Base-by-base conservation (phyloP, 2,329 filamentous ascomycete species). In the Myriosclerotinia duriaeana region DNA sequence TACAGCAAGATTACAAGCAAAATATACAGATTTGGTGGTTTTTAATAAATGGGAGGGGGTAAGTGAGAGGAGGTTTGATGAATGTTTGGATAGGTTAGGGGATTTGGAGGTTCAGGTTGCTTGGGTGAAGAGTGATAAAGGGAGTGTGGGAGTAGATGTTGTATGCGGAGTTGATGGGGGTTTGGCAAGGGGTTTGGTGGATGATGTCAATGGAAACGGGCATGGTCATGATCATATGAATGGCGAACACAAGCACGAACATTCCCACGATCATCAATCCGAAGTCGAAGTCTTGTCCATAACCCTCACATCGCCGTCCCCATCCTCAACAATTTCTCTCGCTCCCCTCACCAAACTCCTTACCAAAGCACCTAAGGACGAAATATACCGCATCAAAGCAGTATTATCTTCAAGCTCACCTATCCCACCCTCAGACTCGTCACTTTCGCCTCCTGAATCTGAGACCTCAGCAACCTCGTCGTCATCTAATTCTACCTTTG, bases 341-440 rank as follows among this genome's bases (percentile, higher is more conserved):
- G 17, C 54, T 26, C 2, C 63, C 1, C 63, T 65, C 63, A 48
- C n/a, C 17, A 65, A 65, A 12, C 80, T 98, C 2, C 83, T 98
- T 42, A 81, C 83, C 56, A 79, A 86, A 0, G 90, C 94, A 0
- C 90, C 93, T 0, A 97, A 96, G 76, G 95, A 99, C 71, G 93
- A 98, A 76, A 87, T 96, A 12, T 99, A 98, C 79, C 87, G 95
- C 66, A 98, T 99, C 77, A 99, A 99, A 78, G 91, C 86, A 14
- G 79, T 87, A 12, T 73, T 86, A 15, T 82, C 82, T 1, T 80
- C 84, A 2, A 79, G 81, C 0, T 76, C 80, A 2, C 73, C 79
- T 0, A 80, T 86, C 11, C 71, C 72, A 22, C 82, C 81, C 72
- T 87, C 86, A 0, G 84, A 85, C 65, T 79, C 81, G 34, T 84